Evolutionary conservation across 208 protist species (phyloP).

Genomic region (Trypanosoma cruzi): DNA sequence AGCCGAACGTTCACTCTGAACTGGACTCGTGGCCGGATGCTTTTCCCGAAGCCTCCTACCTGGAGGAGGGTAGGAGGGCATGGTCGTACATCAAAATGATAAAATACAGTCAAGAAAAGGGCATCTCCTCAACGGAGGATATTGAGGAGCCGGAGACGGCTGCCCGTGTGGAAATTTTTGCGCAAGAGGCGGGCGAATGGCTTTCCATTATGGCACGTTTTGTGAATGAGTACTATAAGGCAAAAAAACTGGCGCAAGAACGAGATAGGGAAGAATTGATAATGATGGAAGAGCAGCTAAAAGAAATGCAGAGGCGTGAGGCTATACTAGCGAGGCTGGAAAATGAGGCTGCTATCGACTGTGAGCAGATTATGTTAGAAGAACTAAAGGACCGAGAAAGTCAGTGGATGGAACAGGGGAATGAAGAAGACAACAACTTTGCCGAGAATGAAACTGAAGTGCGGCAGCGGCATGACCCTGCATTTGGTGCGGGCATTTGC

Average conservation of each 20-base stretch:
- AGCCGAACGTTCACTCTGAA: not conserved
- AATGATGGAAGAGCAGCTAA: not conserved
- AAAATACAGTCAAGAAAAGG: slow-evolving; percentile 27
- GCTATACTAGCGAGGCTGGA: slow-evolving; percentile 20
- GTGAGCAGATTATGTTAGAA: not conserved
- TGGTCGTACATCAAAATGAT: slow-evolving; percentile 34
- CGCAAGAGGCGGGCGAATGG: slow-evolving; percentile 42
- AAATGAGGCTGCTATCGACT: not conserved
- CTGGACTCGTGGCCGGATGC: slow-evolving; percentile 8
- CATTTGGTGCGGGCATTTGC: not conserved
- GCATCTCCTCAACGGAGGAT: slow-evolving; percentile 20
- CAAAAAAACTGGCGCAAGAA: slow-evolving; percentile 14
- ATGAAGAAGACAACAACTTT: not conserved
- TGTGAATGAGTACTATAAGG: slow-evolving; percentile 45
- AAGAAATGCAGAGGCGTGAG: slow-evolving; percentile 30
- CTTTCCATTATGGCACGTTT: slow-evolving; percentile 32
- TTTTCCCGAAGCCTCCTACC: slow-evolving; percentile 24
- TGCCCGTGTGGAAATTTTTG: slow-evolving; percentile 39
- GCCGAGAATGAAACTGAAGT: not conserved
- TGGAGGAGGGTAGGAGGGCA: slow-evolving; percentile 40
- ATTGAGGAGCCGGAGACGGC: slow-evolving; percentile 29
- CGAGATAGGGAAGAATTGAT: slow-evolving; percentile 16
- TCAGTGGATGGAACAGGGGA: not conserved
- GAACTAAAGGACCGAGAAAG: not conserved
- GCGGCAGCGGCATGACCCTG: not conserved